Percentiles rank a stretch among this genome's conserved stretches.
Evolutionary conservation across 2,329 filamentous ascomycete genomes (phyloP).

Genomic region (Arthrobotrys sphaeroides): DNA sequence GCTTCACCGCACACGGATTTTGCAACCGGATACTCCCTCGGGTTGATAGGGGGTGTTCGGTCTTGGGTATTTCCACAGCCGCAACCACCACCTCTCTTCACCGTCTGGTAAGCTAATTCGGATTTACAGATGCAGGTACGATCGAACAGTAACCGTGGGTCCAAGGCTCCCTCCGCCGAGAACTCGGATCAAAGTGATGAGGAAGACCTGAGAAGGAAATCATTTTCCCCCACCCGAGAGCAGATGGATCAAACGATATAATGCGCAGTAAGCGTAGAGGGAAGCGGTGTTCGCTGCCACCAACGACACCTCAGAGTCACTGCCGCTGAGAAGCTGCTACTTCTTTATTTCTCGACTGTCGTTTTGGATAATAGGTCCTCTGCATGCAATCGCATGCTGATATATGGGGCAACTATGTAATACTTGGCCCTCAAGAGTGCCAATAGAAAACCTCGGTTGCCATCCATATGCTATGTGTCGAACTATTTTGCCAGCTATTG

Average conservation of each 20-base stretch:
- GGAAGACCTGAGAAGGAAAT: constrained; percentile 29
- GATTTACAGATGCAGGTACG: constrained; percentile 42
- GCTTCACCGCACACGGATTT: constrained; percentile 44
- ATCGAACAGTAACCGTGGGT: constrained; percentile 45
- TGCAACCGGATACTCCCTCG: constrained; percentile 45
- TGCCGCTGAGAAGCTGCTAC: neutral
- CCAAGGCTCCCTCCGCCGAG: constrained; percentile 39
- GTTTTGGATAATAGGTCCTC: neutral
- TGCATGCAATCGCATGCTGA: neutral
- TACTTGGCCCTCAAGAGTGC: constrained; percentile 3
- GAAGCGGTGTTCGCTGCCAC: neutral
- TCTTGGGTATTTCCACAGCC: constrained; percentile 24
- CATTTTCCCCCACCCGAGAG: neutral
- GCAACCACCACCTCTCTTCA: neutral
- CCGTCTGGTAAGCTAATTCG: neutral
- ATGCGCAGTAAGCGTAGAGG: neutral
- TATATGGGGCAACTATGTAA: constrained; percentile 7
- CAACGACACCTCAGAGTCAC: neutral
- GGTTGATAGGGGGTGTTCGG: constrained; percentile 42
- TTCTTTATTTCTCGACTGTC: neutral
- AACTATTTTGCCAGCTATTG: too few species aligned
- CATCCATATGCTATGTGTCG: too few species aligned
- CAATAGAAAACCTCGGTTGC: neutral
- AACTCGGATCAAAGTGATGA: constrained; percentile 47
- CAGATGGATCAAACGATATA: constrained; percentile 7